Base-by-base conservation (phyloP, 768 basidiomycete genomes). In the Solioccasus polychromus region DNA sequence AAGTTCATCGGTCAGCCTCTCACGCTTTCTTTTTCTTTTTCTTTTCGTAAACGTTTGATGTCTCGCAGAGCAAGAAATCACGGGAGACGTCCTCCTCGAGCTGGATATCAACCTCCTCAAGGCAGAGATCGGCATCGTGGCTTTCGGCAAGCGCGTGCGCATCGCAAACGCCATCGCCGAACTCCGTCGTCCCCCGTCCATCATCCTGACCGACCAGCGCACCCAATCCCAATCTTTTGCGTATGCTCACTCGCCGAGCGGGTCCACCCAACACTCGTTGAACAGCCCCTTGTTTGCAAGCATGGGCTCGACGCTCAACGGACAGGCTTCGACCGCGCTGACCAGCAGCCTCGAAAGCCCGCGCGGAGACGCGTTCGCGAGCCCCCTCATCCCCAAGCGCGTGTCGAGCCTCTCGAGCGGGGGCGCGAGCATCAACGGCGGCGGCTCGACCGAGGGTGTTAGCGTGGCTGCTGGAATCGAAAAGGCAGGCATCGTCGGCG, bases 21-120 rank as follows among this genome's bases (percentile, higher is more conserved):
- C n/a, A n/a, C n/a, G n/a, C n/a, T 26, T 31, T 23, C 24, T n/a
- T n/a, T n/a, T 14, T 8, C 8, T 39, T 10, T 3, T 1, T 12
- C 18, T 17, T 25, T 34, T 9, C 31, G 17, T 57, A 8, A 60
- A 31, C 2, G 22, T 15, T 7, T 19, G 35, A 3, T 44, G 17
- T 42, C 18, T 31, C 49, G 32, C 62, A 93, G 95, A 98, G 69
- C 93, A 99, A 81, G 96, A 99, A 71, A 98, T 99, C 43, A 90
- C 93, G 0, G 96, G 96, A 17, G 96, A 99, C 57, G 90, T 98
- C 25, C 79, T 99, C 7, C 82, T 98, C 44, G 95, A 96, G 58
- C 85, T 98, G 48, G 92, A 97, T 51, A 80, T 85, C 44, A 87
- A 85, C 59, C 75, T 96, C 14, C 83, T 99, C 57, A 98, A 98